Evolutionary conservation across 371 early-diverging fungal species (phyloP), one percentile per base, ranked within the genome.

Genomic region (Lichtheimia corymbifera): DNA sequence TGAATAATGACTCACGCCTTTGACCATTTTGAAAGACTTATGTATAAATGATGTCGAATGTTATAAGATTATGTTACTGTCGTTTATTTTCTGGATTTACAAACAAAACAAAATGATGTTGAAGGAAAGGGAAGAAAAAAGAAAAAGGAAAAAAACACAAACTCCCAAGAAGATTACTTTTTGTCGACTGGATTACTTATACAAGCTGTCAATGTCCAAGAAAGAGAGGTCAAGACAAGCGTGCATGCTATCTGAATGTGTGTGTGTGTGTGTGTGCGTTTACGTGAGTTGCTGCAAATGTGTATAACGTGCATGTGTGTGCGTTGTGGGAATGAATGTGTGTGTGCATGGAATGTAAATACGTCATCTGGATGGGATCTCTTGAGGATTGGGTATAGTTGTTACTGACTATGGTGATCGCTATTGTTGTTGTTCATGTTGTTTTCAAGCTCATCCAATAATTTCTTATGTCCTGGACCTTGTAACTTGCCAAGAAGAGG

Each of bases 381-480:
- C 28, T 52, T 52, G 52, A 28, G 6, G 12, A 14, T 27, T 27
- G 52, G 15, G 28, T 52, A 52, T 52, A 28, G 54, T 35, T 35
- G 30, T 40, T 54, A 54, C 54, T 28, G 15, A 17, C 41, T 41
- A 18, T 55, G 40, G n/a, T 55, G 18, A 14, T 55, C 18, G n/a
- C 18, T 55, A 6, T 55, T 28, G 30, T 28, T 47, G 45, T 58
- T 25, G 25, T 52, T 9, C 22, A 22, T 22, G 22, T n/a, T 35
- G 18, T 43, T 43, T 28, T 14, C 27, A 18, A 65, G 44, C 42
- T 65, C 66, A 35, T 56, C 66, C 45, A 65, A 25, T 18, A 65
- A 57, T 25, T 60, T 57, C 58, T 65, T 65, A 52, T 65, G 61
- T 15, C 53, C 58, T 12, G 66, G 42, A 14, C 61, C 60, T 20